Evolutionary conservation across 768 basidiomycete genomes (phyloP), one percentile per base, ranked within the genome.

Genomic region (Boletus barrowsii): DNA sequence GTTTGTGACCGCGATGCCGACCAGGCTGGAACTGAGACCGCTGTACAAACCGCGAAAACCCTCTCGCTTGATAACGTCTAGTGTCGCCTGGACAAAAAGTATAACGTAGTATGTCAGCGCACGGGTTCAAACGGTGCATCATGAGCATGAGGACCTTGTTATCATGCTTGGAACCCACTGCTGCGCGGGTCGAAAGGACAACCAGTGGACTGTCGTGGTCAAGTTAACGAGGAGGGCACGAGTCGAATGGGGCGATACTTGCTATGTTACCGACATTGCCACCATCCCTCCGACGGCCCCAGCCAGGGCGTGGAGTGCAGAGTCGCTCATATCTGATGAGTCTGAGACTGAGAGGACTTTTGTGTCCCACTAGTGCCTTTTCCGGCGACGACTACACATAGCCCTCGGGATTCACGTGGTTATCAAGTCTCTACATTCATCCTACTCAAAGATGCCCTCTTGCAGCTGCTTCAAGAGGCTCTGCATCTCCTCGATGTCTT

Each of bases 1-100:
- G 62, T 98, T 98, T 18, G 97, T 97, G 33, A 97, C 79, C 5
- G 92, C 93, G 58, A 99, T 91, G 7, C 93, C 96, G 36, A 94
- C 73, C 52, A 99, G 74, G 63, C 88, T 90, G 14, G 93, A 91
- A 56, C 78, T 81, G 33, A 99, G 72, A 0, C 97, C 97, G 59
- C 84, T 87, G 69, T 98, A 99, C 14, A 99, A 73, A 3, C 92
- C 94, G 3, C 80, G 60, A 22, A 92, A 56, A 26, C 97, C 96
- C 71, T 98, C 96, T 18, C 85, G 81, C 68, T 86, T 84, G 71
- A 96, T 75, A 56, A 88, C 86, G 66, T 90, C 87, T 46, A 87
- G 57, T 15, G 92, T 73, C 7, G 83, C 84, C 65, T 87, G 80
- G 55, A 81, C 82, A 24, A 81, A 74, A 3, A 5, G 83, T 80